Base-by-base conservation (phyloP, 768 basidiomycete species). In the Tricholoma flavovirens region DNA sequence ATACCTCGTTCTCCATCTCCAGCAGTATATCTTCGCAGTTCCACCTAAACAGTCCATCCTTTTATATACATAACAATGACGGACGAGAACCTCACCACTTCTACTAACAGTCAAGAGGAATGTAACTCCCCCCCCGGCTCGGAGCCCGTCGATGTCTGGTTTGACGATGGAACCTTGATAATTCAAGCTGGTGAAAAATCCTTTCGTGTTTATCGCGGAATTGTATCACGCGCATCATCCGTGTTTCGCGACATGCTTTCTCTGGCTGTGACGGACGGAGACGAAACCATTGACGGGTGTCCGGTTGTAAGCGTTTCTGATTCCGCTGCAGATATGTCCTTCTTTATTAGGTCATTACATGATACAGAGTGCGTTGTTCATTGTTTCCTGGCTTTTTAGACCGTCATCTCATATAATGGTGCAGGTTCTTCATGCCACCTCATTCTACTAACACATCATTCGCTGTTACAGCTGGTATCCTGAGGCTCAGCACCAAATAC, bases 401-500 rank as follows among this genome's bases (percentile, higher is more conserved):
- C 4, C 29, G 5, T 33, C 30, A 21, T 9, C 38, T 32, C 30
- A 32, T 1, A 3, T 11, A 32, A 32, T 32, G 10, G 9, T 8
- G 30, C 50, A 56, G 58, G 22, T 59, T 59, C 29, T 59, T 59
- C 40, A 45, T 42, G 3, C 36, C 45, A 5, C 55, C 59, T 5
- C 40, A n/a, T n/a, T n/a, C 32, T 26, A 11, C 35, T 9, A 42
- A n/a, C 1, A 46, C 50, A 5, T 49, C 58, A n/a, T 56, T 56
- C 14, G 49, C 43, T 5, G 10, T 43, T 19, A 32, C 56, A 15
- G 26, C 52, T 15, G 59, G 46, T 5, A 50, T 59, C n/a, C 55
- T 59, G 2, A 45, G 59, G 29, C 33, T 56, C 22, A 59, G 59
- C 48, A 51, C 55, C 22, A 56, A 56, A 22, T 59, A 56, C 19